Percentiles rank a stretch among this genome's conserved stretches.
Conservation (phyloP, 2,329 filamentous ascomycete genomes). For the Ascochyta lentis region DNA sequence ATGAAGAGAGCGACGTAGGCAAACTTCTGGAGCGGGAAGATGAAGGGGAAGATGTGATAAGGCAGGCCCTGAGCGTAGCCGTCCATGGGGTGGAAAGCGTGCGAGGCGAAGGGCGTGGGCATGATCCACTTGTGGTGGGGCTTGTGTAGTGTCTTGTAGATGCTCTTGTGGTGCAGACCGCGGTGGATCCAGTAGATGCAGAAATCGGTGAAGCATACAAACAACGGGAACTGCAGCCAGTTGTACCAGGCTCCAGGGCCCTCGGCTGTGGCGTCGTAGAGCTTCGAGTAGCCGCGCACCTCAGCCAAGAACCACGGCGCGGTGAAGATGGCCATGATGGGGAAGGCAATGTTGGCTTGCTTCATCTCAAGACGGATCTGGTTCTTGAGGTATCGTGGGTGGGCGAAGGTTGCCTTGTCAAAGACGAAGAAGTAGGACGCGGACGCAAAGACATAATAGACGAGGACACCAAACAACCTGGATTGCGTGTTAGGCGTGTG, state of each 20-base stretch:
- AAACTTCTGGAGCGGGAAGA: slow-evolving; percentile 92
- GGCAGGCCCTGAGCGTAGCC: slow-evolving; percentile 88
- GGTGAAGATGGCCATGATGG: slow-evolving; percentile 82
- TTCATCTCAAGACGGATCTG: slow-evolving; percentile 86
- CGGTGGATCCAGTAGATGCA: slow-evolving; percentile 93
- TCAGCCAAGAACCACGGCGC: slow-evolving; percentile 82
- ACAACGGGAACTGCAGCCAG: slow-evolving; percentile 82
- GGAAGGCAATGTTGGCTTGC: slow-evolving; percentile 78
- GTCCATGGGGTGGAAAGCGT: slow-evolving; percentile 94
- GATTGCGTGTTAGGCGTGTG: slow-evolving; percentile 17
- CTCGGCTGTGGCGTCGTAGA: slow-evolving; percentile 81
- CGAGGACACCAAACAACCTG: slow-evolving; percentile 83
- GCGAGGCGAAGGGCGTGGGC: slow-evolving; percentile 90
- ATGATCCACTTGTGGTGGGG: slow-evolving; percentile 99
- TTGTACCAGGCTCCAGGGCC: slow-evolving; percentile 82
- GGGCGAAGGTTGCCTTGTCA: slow-evolving; percentile 85
- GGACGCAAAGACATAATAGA: slow-evolving; percentile 85
- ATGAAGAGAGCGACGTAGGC: slow-evolving; percentile 85
- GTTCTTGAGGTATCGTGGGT: slow-evolving; percentile 95
- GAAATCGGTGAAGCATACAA: slow-evolving; percentile 87
- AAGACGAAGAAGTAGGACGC: slow-evolving; percentile 89
- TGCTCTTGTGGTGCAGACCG: slow-evolving; percentile 75
- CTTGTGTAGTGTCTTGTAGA: slow-evolving; percentile 94
- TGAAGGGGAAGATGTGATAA: slow-evolving; percentile 91
- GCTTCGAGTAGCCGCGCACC: slow-evolving; percentile 81